Conservation (phyloP, 257 asterid genomes). For the Handroanthus guayacan region DNA sequence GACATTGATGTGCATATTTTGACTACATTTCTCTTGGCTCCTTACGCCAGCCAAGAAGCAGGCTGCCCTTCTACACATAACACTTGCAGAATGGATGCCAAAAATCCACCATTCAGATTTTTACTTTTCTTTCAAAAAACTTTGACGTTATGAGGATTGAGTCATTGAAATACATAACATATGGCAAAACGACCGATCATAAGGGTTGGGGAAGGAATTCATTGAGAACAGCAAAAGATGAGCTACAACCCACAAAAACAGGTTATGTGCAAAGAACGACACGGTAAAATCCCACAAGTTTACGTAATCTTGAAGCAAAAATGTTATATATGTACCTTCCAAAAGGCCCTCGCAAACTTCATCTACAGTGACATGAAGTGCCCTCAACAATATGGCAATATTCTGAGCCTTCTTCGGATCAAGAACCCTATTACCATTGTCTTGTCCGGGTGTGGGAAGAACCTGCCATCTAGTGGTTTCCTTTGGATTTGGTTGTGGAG, state of each 20-base stretch:
- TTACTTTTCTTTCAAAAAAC: no score
- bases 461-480: constrained; percentile 63
- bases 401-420: constrained; percentile 97
- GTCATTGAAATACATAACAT: no score
- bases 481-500: constrained; percentile 63
- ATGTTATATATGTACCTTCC: constrained; percentile 62
- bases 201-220: no score
- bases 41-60: not conserved
- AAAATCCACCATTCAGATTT: no score
- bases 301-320: constrained; percentile 6
- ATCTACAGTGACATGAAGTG: constrained; percentile 87
- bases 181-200: no score
- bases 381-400: constrained; percentile 84
- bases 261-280: not conserved
- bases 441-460: constrained; percentile 72
- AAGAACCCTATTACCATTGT: constrained; percentile 67
- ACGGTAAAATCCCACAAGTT: not conserved
- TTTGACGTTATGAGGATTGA: no score
- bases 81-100: no score
- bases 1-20: not conserved
- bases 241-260: constrained; percentile 5
- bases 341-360: constrained; percentile 94
- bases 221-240: not conserved
- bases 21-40: not conserved
- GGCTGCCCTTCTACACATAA: not conserved